A percentile compares a stretch with the other conserved stretches of the same genome.
These are phyloP conservation scores for Verbascum thapsus DNA, from an alignment of 257 asterid genomes.

Conservation along the genomic window DNA sequence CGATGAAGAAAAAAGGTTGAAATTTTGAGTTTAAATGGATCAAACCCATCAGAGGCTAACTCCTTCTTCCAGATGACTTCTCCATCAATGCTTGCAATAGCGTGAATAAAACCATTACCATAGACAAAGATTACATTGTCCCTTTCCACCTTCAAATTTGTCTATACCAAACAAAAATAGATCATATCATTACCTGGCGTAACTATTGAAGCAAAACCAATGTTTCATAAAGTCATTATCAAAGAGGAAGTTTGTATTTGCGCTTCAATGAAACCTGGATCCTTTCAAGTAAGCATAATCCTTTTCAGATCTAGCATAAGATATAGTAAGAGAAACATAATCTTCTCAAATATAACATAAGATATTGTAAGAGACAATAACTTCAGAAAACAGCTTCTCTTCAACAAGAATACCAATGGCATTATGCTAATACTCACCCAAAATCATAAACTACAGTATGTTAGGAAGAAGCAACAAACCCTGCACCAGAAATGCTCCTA, in stretches of 20 bases:
- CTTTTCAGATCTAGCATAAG: too few species aligned
- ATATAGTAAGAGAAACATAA: slow-evolving; percentile 8
- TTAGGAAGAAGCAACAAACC: neutral
- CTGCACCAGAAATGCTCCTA: neutral
- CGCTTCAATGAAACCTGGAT: slow-evolving; percentile 21
- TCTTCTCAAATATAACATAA: slow-evolving; percentile 17
- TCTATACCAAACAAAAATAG: slow-evolving; percentile 50
- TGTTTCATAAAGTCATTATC: neutral
- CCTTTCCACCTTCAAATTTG: slow-evolving; percentile 63
- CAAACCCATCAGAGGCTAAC: slow-evolving; percentile 76
- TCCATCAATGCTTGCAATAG: slow-evolving; percentile 84
- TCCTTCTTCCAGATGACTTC: slow-evolving; percentile 89
- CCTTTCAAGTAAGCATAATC: slow-evolving; percentile 16
- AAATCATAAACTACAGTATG: neutral
- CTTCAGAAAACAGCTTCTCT: slow-evolving; percentile 5
- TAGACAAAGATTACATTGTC: slow-evolving; percentile 67
- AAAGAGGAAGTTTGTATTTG: neutral
- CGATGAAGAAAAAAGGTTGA: slow-evolving; percentile 14
- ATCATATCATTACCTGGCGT: slow-evolving; percentile 25
- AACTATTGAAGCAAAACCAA: slow-evolving; percentile 9
- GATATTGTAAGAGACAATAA: neutral
- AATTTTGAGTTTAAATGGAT: slow-evolving; percentile 24
- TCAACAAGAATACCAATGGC: slow-evolving; percentile 5
- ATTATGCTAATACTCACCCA: neutral
- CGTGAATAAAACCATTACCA: slow-evolving; percentile 80